phyloP scores from a whole-genome alignment of 306 rosid genomes.

The Morella rubra region DNA sequence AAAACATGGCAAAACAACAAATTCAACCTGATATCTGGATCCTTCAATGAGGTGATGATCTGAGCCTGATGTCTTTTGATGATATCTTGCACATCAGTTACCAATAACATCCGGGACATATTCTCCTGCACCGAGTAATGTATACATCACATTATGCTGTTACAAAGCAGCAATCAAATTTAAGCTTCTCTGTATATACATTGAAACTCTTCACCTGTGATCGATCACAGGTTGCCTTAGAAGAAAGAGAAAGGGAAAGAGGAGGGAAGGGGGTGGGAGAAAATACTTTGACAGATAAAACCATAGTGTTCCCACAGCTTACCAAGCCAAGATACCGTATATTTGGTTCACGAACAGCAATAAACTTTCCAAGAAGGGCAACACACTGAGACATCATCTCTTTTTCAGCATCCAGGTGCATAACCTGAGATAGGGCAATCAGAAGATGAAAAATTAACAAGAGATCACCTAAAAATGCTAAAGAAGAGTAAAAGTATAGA shows the following conservation, averaged over 20 bases:
- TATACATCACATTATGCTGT: slow-evolving; percentile 26
- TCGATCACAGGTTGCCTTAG: background rate
- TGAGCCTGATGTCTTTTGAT: slow-evolving; percentile 99
- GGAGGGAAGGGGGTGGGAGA: background rate
- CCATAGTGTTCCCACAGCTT: slow-evolving; percentile 34
- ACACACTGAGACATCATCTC: slow-evolving; percentile 99
- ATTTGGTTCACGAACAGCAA: slow-evolving; percentile 99
- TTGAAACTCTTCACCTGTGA: background rate
- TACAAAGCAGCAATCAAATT: slow-evolving; percentile 20
- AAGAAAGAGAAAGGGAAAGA: background rate
- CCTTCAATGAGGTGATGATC: slow-evolving; percentile 95
- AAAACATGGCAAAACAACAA: slow-evolving; percentile 12
- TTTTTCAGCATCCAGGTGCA: slow-evolving; percentile 99
- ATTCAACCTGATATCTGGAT: slow-evolving; percentile 95
- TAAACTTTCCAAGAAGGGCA: slow-evolving; percentile 98
- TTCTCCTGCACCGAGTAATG: slow-evolving; percentile 75
- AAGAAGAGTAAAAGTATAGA: background rate
- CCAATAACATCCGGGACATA: slow-evolving; percentile 98
- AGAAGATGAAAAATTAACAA: slow-evolving; percentile 23
- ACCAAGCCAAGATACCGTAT: slow-evolving; percentile 98
- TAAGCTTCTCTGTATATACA: slow-evolving; percentile 18
- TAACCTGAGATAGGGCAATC: slow-evolving; percentile 64
- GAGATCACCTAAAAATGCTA: slow-evolving; percentile 1
- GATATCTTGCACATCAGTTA: slow-evolving; percentile 97
- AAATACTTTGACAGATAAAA: slow-evolving; percentile 8